Base-by-base conservation (phyloP, 805 yeast genomes). In the Barnettozyma vustinii region DNA sequence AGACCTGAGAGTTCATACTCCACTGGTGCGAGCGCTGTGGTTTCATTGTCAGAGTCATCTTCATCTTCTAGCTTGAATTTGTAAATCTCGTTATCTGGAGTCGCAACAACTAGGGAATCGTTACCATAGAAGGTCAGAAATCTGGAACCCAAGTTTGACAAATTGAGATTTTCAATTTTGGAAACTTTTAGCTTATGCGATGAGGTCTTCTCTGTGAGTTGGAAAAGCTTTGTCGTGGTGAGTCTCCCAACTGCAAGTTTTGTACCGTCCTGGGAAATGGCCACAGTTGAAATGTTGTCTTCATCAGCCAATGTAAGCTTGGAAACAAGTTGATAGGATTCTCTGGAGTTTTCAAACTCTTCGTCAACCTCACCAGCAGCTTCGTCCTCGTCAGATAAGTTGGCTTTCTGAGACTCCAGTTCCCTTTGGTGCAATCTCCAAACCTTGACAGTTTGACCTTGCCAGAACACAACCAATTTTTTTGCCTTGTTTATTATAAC, bases 371-470 rank as follows among this genome's bases (percentile, higher is more conserved):
- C 56, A 20, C 51, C 56, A 23, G 44, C 49, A 19, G 32, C 48
- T 20, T 61, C 67, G 49, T 59, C 60, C 10, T 59, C n/a, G n/a
- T n/a, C 61, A 9, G 52, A 59, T n/a, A 57, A 48, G 10, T 54
- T 16, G 13, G 9, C 36, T 8, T 23, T 32, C 37, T 30, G 16
- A 51, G 4, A 51, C 2, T 51, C 39, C 18, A 37, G 23, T 18
- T 30, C 39, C 30, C 62, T 70, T 18, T 66, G 63, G 20, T 67
- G 69, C 18, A 88, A 60, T 52, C 68, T 71, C 98, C 98, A 94
- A 10, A 94, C 73, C 61, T 89, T 89, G 39, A 92, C 77, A 4
- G 77, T 72, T 62, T 86, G 90, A 56, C 86, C 95, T 58, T 82
- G 84, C 94, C 95, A 92, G 76, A 84, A 75, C 8, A 80, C 74